Percentiles rank a stretch among this genome's conserved stretches.
phyloP scores from a whole-genome alignment of 768 basidiomycete species.

The Mycena haematopus region DNA sequence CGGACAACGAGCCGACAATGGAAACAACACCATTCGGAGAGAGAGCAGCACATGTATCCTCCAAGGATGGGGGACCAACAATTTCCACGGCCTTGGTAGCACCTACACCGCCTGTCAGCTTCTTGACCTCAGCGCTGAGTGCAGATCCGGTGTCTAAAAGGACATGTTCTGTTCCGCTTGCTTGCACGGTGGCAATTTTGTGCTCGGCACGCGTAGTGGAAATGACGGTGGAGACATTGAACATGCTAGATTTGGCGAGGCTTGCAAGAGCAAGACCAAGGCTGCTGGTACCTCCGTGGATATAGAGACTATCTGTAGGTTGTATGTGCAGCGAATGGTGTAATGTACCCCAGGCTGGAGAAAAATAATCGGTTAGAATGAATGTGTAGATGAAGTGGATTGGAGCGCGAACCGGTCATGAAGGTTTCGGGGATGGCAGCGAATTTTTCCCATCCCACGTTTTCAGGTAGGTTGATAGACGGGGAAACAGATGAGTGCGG shows the following conservation, averaged over 20 bases:
- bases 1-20: conserved; percentile 30
- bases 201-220: conserved; percentile 32
- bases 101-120: conserved; percentile 29
- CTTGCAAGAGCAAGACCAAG: conserved; percentile 33
- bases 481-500: conserved; percentile 35
- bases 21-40: conserved; percentile 28
- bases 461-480: conserved; percentile 28
- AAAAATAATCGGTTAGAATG: background rate
- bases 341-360: conserved; percentile 32
- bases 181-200: conserved; percentile 25
- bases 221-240: conserved; percentile 31
- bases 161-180: conserved; percentile 32
- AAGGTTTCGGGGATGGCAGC: conserved; percentile 37
- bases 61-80: conserved; percentile 31
- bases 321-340: conserved; percentile 25
- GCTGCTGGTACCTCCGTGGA: conserved; percentile 35
- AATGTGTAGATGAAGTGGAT: background rate
- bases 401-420: conserved; percentile 29
- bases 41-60: conserved; percentile 30
- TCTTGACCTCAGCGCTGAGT: conserved; percentile 30
- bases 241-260: conserved; percentile 33
- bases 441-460: conserved; percentile 32
- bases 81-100: conserved; percentile 34
- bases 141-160: conserved; percentile 31
- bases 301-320: conserved; percentile 31